Evolutionary conservation across 2,329 filamentous ascomycete genomes (phyloP).

Genomic region (Exophiala viscosa): DNA sequence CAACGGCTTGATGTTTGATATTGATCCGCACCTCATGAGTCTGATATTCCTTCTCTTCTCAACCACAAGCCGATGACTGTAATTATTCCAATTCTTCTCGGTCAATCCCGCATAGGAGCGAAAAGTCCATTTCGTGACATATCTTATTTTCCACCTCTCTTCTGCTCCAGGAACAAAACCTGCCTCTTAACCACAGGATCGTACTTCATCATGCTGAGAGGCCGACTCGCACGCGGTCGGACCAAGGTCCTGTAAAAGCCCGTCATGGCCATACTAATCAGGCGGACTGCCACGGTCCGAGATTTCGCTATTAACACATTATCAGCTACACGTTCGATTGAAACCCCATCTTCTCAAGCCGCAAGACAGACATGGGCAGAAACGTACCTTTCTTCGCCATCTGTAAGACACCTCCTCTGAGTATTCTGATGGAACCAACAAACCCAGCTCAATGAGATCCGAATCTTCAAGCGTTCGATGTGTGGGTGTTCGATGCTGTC

Average conservation of each 20-base stretch:
- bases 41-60: too few relatives aligned
- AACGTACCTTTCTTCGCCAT: background rate
- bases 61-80: too few relatives aligned
- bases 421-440: background rate
- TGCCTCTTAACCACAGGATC: slow-evolving; percentile 95
- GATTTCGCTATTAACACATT: slow-evolving; percentile 64
- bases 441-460: background rate
- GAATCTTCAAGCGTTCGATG: background rate
- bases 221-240: slow-evolving; percentile 73
- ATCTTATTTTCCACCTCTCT: slow-evolving; percentile 58
- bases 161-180: slow-evolving; percentile 92
- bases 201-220: slow-evolving; percentile 98
- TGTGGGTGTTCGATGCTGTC: too few relatives aligned
- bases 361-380: background rate
- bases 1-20: too few relatives aligned
- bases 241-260: slow-evolving; percentile 93
- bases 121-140: background rate
- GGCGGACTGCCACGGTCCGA: slow-evolving; percentile 85
- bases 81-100: too few relatives aligned
- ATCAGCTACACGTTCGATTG: too few relatives aligned
- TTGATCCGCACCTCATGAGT: too few relatives aligned
- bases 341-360: too few relatives aligned
- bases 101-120: too few relatives aligned
- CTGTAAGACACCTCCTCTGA: background rate
- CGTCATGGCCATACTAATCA: slow-evolving; percentile 97